Evolutionary conservation across 2,329 filamentous ascomycete species (phyloP).

Genomic region (Lithohypha guttulata): DNA sequence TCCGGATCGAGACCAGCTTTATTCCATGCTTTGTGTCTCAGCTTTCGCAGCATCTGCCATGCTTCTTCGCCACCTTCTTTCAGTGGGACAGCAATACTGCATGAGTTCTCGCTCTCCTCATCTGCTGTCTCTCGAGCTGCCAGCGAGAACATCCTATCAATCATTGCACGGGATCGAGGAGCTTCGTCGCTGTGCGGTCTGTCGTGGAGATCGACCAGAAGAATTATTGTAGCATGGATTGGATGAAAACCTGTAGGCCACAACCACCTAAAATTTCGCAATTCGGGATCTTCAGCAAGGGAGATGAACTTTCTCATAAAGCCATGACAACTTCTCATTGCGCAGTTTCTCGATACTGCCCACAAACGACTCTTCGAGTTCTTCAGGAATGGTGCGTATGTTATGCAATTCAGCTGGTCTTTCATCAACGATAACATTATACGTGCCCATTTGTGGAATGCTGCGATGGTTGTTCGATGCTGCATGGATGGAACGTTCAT

Average conservation of each 20-base stretch:
- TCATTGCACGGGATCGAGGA: slow-evolving; percentile 34
- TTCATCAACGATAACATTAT: slow-evolving; percentile 36
- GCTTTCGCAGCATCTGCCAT: slow-evolving; percentile 38
- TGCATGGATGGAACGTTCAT: not conserved
- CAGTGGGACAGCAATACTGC: slow-evolving; percentile 33
- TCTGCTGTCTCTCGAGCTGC: slow-evolving; percentile 36
- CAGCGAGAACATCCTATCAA: slow-evolving; percentile 37
- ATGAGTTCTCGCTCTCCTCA: slow-evolving; percentile 35
- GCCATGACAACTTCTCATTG: slow-evolving; percentile 36
- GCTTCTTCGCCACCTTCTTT: slow-evolving; percentile 39
- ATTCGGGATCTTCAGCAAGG: slow-evolving; percentile 36
- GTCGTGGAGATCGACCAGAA: slow-evolving; percentile 40
- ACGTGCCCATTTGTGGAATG: slow-evolving; percentile 37
- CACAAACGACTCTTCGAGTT: slow-evolving; percentile 39
- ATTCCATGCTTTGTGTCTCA: slow-evolving; percentile 39
- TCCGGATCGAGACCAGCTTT: slow-evolving; percentile 38
- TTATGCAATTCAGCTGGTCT: slow-evolving; percentile 35
- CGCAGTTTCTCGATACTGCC: slow-evolving; percentile 36
- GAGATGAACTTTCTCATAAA: slow-evolving; percentile 41
- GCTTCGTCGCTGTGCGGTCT: slow-evolving; percentile 36
- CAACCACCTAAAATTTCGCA: slow-evolving; percentile 40
- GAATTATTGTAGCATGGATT: slow-evolving; percentile 38
- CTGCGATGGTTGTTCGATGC: slow-evolving; percentile 20
- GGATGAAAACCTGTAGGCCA: slow-evolving; percentile 38
- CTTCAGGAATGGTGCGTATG: slow-evolving; percentile 39